phyloP scores from a whole-genome alignment of 208 protist genomes.

The Crithidia brevicula region DNA sequence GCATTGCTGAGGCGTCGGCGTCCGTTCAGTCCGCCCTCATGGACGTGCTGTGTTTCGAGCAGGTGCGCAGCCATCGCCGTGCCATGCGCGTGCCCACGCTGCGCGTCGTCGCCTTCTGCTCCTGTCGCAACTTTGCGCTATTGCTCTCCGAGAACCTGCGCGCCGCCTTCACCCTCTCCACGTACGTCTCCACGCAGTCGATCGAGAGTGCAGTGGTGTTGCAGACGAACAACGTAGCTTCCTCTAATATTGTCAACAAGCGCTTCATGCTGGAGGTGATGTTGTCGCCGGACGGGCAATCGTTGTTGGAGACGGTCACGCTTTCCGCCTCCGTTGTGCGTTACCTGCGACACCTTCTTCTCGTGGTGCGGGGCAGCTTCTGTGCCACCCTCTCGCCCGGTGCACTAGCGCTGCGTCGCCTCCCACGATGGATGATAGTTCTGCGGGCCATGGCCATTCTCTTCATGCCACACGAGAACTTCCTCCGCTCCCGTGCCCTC shows the following conservation, averaged over 20 bases:
- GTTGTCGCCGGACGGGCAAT: conserved; percentile 43
- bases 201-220: conserved; percentile 85
- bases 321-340: conserved; percentile 57
- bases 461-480: conserved; percentile 60
- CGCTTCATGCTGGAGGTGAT: conserved; percentile 77
- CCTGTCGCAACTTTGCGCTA: conserved; percentile 48
- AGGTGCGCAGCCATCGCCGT: conserved; percentile 31
- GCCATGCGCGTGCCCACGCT: conserved; percentile 43
- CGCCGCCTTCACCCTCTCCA: conserved; percentile 80
- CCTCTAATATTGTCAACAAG: conserved; percentile 82
- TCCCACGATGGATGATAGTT: conserved; percentile 41
- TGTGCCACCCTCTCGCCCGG: conserved; percentile 27
- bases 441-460: conserved; percentile 67
- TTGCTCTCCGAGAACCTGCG: conserved; percentile 72
- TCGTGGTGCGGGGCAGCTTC: conserved; percentile 72
- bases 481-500: conserved; percentile 17
- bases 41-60: conserved; percentile 75
- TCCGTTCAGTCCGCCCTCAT: conserved; percentile 68
- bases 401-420: conserved; percentile 42
- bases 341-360: conserved; percentile 81
- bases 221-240: conserved; percentile 52
- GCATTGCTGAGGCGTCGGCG: conserved; percentile 56
- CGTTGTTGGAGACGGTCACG: conserved; percentile 70
- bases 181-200: conserved; percentile 74
- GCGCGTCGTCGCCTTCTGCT: conserved; percentile 84